These are phyloP conservation scores for Fusarium sp. DNA, from an alignment of 2,329 filamentous ascomycete species.

Conservation along the genomic window DNA sequence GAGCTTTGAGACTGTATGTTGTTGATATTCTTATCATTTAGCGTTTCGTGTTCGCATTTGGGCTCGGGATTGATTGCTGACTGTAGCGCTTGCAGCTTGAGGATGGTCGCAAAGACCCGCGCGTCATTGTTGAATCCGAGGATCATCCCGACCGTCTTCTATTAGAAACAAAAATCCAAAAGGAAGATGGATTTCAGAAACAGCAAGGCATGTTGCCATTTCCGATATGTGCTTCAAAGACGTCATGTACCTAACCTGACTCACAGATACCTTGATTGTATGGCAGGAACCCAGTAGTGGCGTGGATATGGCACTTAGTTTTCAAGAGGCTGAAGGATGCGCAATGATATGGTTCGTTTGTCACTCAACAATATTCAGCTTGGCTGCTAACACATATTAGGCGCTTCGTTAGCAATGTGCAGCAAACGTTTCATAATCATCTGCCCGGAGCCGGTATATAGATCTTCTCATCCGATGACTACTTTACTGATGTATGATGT, in stretches of 20 bases:
- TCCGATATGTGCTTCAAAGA: conserved; percentile 19
- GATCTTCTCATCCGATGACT: not conserved
- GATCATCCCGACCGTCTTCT: conserved; percentile 87
- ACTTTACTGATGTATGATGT: conserved; percentile 46
- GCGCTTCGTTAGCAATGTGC: conserved; percentile 91
- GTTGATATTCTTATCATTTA: conserved; percentile 24
- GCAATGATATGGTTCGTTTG: conserved; percentile 83
- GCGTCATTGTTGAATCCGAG: conserved; percentile 92
- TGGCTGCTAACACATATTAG: conserved; percentile 60
- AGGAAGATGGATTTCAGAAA: conserved; percentile 97
- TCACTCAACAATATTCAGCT: not conserved
- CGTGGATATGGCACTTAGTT: conserved; percentile 97
- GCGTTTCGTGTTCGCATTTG: conserved; percentile 17
- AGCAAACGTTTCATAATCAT: conserved; percentile 76
- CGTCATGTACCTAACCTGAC: conserved; percentile 48
- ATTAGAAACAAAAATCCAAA: conserved; percentile 89
- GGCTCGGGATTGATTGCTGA: conserved; percentile 29
- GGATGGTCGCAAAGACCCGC: conserved; percentile 80
- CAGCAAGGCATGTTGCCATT: conserved; percentile 80
- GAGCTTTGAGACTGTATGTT: conserved; percentile 77
- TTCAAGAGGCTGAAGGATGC: conserved; percentile 97
- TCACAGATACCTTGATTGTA: conserved; percentile 91
- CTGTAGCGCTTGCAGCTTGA: conserved; percentile 61
- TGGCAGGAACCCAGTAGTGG: conserved; percentile 91
- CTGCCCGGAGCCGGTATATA: conserved; percentile 72